Conservation (phyloP, 352 stramenopile genomes). For the Phytopythium montanum region DNA sequence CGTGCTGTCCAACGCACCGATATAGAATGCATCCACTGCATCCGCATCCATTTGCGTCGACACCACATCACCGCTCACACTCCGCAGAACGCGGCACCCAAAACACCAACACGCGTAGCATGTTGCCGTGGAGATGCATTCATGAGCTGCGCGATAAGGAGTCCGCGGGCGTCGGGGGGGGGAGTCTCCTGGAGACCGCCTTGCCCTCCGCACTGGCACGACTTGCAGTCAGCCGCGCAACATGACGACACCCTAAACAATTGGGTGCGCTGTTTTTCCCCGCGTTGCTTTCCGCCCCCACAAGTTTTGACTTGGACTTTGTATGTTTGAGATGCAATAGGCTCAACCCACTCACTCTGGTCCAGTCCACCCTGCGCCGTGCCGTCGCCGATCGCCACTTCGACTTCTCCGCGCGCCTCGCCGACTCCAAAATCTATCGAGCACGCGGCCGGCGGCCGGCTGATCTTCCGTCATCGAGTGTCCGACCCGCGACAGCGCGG, state of each 20-base stretch:
- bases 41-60: not conserved
- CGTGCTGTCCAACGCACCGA: not conserved
- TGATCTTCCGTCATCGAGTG: not conserved
- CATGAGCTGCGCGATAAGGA: too few species aligned
- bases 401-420: not conserved
- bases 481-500: not conserved
- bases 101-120: too few species aligned
- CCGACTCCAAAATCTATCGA: not conserved
- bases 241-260: not conserved
- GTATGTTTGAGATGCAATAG: not conserved
- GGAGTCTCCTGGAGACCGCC: too few species aligned
- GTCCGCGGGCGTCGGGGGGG: too few species aligned
- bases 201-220: too few species aligned
- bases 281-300: not conserved
- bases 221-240: not conserved
- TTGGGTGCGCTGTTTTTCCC: slow-evolving; percentile 2
- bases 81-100: too few species aligned
- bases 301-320: not conserved
- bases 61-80: too few species aligned
- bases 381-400: not conserved
- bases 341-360: too few species aligned
- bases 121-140: too few species aligned
- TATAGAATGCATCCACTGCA: not conserved
- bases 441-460: too few species aligned
- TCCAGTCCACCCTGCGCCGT: not conserved